Base-by-base conservation (phyloP, 1,284 basidiomycete species). In the Phellopilus nigrolimitatus region DNA sequence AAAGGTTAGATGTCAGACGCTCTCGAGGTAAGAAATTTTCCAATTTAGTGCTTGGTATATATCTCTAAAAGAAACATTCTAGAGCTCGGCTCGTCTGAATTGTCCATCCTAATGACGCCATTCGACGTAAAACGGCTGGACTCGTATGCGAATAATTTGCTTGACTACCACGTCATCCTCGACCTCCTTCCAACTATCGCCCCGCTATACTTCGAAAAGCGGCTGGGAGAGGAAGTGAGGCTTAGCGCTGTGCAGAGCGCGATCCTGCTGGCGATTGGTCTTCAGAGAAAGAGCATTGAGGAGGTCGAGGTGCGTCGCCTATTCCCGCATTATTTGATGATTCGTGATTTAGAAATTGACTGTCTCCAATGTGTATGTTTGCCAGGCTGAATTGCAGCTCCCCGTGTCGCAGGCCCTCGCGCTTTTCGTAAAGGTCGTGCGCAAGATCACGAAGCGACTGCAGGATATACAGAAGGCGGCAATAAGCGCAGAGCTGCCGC, bases 121-220 rank as follows among this genome's bases (percentile, higher is more conserved):
- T 98, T 97, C 65, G 97, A 99, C 69, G 75, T 99, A 61, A 98
- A 98, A 70, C 85, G 97, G 2, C 79, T 99, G 30, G 90, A 95
- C 59, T 90, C 95, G 4, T 99, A 99, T 62, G 88, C 92, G 3
- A 94, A 95, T 67, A 97, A 95, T 68, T 85, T 90, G 81, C 78
- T 99, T 42, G 97, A 99, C 68, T 97, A 95, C 64, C 94, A 97
- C 65, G 91, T 97, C 61, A 82, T 99, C 53, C 75, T 99, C 43
- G 97, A 99, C 67, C 76, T 99, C 12, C 73, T 99, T 3, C 95
- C 97, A 0, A 78, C 74, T 0, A 70, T 95, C 30, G 84, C 91
- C 0, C 70, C 75, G 12, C 73, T 98, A 4, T 97, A 90, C 72
- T 99, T 99, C 67, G 82, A 88, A 60, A 77, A 80, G 54, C 78